Base-by-base conservation (phyloP, 192 early-diverging fungal species). In the Backusella westeae region DNA sequence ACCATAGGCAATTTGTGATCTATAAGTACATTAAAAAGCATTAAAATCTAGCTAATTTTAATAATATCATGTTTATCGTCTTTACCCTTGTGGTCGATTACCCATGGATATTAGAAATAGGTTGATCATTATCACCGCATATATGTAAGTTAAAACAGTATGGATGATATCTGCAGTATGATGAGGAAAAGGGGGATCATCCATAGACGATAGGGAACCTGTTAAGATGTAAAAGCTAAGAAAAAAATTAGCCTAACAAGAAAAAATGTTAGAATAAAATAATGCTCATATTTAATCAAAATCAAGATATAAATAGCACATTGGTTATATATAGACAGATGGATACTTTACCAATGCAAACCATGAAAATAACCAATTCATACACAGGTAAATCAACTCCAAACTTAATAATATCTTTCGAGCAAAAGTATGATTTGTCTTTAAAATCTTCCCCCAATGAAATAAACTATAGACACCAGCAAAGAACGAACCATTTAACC, bases 21-120 rank as follows among this genome's bases (percentile, higher is more conserved):
- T 69, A 69, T 8, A 21, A 23, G 21, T 56, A 23, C 6, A 56
- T 56, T 19, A 56, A 56, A 21, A 56, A 21, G 6, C 8, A 52
- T 56, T 53, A 53, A 21, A 23, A 53, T 7, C 23, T 19, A 39
- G 12, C 15, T 10, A 21, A n/a, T n/a, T 69, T 35, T 8, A 34
- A 36, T 39, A 12, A 68, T 68, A 21, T 39, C 2, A 68, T 39
- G 17, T 5, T 39, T 38, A 68, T 6, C 19, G 8, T 39, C 7
- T n/a, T 12, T 49, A 83, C 36, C 95, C 96, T 80, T 97, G 94
- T 9, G 97, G 97, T 23, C 96, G 89, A 77, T 99, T 99, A 41
- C 97, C 97, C 80, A 99, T 86, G 53, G 96, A 92, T 26, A 93
- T 89, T 29, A 99, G 88, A 85, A 99, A 94, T 72, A 91, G 90